Base-by-base conservation (phyloP, 2,329 filamentous ascomycete species). In the Pseudophaeomoniella oleicola region DNA sequence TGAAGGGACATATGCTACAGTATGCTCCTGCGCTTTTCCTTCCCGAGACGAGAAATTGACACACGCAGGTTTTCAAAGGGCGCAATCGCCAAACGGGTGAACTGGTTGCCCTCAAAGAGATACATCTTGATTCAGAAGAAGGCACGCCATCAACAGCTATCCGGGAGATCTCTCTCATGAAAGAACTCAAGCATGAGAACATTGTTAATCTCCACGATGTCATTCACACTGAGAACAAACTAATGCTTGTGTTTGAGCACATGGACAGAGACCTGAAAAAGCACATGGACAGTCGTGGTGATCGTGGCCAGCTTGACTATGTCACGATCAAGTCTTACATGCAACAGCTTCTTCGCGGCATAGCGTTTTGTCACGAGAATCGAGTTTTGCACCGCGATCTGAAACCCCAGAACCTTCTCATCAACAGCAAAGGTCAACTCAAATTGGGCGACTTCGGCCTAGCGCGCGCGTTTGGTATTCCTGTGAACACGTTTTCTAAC, bases 21-120 rank as follows among this genome's bases (percentile, higher is more conserved):
- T 94, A 69, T 53, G 77, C 16, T 31, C 19, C 19, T 4, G 16
- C 30, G 3, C 14, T 11, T 30, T n/a, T n/a, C n/a, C n/a, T n/a
- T n/a, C n/a, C n/a, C n/a, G n/a, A n/a, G n/a, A n/a, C n/a, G n/a
- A n/a, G n/a, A n/a, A n/a, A n/a, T n/a, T n/a, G n/a, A n/a, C n/a
- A n/a, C n/a, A n/a, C n/a, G n/a, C n/a, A 94, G 87, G 87, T 98
- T 32, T 98, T 96, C 74, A 94, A 98, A 67, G 90, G 90, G 42
- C 82, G 88, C 46, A 98, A 98, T 60, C 76, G 90, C 49, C 87
- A 96, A 60, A 96, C 90, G 0, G 90, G 90, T 53, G 87, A 94
- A 60, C 79, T 94, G 42, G 90, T 98, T 27, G 90, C 90, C 4
- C 71, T 98, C 44, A 98, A 98, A 61, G 90, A 98, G 63, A 98